These are phyloP conservation scores for Verticillium klebahnii DNA, from an alignment of 2,329 filamentous ascomycete species.

Conservation along the genomic window DNA sequence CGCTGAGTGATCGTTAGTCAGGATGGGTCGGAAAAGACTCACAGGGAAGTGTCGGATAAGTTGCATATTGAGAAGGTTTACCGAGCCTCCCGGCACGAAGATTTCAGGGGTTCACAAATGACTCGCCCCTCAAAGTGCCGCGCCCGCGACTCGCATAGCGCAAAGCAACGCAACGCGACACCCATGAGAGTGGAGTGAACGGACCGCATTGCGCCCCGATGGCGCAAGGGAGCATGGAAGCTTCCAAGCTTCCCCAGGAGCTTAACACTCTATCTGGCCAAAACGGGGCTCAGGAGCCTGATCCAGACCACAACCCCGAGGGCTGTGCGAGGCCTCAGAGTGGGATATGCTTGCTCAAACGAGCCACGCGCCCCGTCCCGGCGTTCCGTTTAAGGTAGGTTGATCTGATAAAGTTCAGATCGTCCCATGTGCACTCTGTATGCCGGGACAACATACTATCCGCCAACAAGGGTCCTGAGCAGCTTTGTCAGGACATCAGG, in stretches of 20 bases:
- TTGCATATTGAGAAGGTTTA: neutral
- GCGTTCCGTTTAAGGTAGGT: neutral
- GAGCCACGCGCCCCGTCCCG: neutral
- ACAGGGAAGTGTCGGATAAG: neutral
- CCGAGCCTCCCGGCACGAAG: neutral
- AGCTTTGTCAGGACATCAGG: neutral
- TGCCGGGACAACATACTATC: neutral
- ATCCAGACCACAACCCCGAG: neutral
- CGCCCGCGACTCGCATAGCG: neutral
- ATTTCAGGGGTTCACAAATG: neutral
- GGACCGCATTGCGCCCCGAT: neutral
- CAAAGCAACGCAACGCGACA: neutral
- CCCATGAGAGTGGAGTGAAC: neutral
- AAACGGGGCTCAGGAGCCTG: neutral
- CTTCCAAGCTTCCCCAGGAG: neutral
- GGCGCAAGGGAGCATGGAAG: neutral
- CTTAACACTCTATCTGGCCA: neutral
- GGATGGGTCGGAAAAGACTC: neutral
- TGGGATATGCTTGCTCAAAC: neutral
- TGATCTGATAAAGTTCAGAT: neutral
- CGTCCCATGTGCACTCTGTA: neutral
- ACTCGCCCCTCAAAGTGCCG: neutral
- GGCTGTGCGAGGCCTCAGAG: neutral
- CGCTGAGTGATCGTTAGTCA: neutral
- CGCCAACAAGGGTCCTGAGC: neutral